Percentiles rank a stretch among this genome's conserved stretches.
phyloP scores from a whole-genome alignment of 2,329 filamentous ascomycete genomes.

The Cytospora leucostoma region DNA sequence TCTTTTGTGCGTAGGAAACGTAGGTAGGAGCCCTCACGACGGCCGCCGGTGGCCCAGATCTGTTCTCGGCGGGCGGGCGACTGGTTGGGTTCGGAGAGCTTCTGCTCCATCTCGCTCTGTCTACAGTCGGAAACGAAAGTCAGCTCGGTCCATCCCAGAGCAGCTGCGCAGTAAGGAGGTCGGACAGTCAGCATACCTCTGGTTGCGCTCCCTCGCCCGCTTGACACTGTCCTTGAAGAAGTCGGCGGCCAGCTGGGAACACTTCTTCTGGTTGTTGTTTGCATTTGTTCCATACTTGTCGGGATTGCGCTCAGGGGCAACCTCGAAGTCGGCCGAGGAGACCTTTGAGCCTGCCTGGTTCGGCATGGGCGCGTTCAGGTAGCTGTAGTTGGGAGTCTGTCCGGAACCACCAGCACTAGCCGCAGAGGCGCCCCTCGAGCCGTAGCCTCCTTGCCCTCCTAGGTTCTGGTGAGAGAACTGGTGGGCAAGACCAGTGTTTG shows the following conservation, averaged over 20 bases:
- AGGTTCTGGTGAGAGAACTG: conserved; percentile 98
- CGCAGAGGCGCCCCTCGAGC: conserved; percentile 66
- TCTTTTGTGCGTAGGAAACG: conserved; percentile 93
- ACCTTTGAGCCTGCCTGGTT: conserved; percentile 52
- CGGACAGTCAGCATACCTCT: conserved; percentile 62
- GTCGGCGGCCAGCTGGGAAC: conserved; percentile 72
- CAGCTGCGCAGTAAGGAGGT: not conserved
- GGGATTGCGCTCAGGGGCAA: conserved; percentile 82
- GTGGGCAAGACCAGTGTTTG: conserved; percentile 87
- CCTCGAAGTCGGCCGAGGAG: conserved; percentile 69
- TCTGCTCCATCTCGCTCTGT: conserved; percentile 88
- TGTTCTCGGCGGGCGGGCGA: conserved; percentile 77
- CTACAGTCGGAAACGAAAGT: conserved; percentile 46
- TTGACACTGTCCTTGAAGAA: conserved; percentile 99
- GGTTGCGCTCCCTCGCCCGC: conserved; percentile 89
- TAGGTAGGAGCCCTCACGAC: conserved; percentile 88
- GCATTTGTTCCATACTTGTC: conserved; percentile 70
- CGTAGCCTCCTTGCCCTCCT: conserved; percentile 70
- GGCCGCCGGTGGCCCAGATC: conserved; percentile 80
- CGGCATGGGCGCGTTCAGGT: conserved; percentile 70
- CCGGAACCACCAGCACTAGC: conserved; percentile 62
- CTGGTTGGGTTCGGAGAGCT: conserved; percentile 75
- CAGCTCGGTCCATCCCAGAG: not conserved
- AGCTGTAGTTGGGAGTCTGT: conserved; percentile 64
- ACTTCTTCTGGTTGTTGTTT: conserved; percentile 72